Percentiles rank a stretch among this genome's conserved stretches.
Conservation (phyloP, 805 yeast genomes). For the Pichia eremophila region DNA sequence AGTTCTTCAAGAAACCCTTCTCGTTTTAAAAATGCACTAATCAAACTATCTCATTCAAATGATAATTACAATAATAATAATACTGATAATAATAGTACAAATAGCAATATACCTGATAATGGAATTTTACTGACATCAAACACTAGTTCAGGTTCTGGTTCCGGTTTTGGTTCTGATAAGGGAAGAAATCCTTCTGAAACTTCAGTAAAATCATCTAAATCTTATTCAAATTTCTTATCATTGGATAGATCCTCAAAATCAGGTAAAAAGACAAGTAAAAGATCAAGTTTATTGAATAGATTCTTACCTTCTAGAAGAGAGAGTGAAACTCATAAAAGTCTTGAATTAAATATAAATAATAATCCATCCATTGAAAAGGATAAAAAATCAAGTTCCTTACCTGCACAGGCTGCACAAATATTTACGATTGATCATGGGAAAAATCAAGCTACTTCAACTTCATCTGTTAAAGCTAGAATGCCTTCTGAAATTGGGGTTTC, state of each 20-base stretch:
- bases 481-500: background rate
- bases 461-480: background rate
- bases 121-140: background rate
- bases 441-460: background rate
- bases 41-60: background rate
- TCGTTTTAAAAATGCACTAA: background rate
- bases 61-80: background rate
- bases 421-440: background rate
- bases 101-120: background rate
- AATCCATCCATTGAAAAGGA: background rate
- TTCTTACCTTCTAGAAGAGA: conserved; percentile 22
- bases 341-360: background rate
- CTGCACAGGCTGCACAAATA: background rate
- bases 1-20: conserved; percentile 16
- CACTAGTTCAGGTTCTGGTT: background rate
- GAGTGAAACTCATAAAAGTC: conserved; percentile 11
- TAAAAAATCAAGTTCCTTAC: background rate
- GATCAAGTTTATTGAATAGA: conserved; percentile 18
- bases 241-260: conserved; percentile 1
- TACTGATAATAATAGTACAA: background rate
- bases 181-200: background rate
- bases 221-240: conserved; percentile 26
- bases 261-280: conserved; percentile 12
- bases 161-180: background rate
- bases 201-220: conserved; percentile 6